Percentiles rank a stretch among this genome's conserved stretches.
Evolutionary conservation across 192 early-diverging fungal species (phyloP).

Genomic region (Allomyces macrogynus): DNA sequence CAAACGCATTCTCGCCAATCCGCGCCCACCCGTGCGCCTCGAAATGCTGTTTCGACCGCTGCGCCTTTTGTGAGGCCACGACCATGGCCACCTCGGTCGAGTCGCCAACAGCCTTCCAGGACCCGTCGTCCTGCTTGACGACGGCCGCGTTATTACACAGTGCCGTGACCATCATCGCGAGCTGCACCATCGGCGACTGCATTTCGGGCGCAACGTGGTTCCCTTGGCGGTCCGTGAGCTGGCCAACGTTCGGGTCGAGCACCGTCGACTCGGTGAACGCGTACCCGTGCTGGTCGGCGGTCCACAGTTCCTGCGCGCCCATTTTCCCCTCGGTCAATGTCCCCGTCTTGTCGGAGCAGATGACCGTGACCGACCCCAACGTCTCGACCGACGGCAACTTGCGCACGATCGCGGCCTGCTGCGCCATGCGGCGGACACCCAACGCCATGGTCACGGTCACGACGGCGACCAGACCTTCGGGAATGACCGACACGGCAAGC

Average conservation of each 20-base stretch:
- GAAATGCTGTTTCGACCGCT: slow-evolving; percentile 43
- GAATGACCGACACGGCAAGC: slow-evolving; percentile 89
- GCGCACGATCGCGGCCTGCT: slow-evolving; percentile 67
- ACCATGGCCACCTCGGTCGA: slow-evolving; percentile 89
- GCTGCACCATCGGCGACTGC: slow-evolving; percentile 11
- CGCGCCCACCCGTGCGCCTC: slow-evolving; percentile 28
- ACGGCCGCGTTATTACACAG: slow-evolving; percentile 70
- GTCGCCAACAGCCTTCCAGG: slow-evolving; percentile 65
- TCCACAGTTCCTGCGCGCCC: slow-evolving; percentile 73
- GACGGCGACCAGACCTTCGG: slow-evolving; percentile 95
- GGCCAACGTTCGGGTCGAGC: slow-evolving; percentile 34
- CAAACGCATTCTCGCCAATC: slow-evolving; percentile 46
- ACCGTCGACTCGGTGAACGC: slow-evolving; percentile 44
- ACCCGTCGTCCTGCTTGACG: slow-evolving; percentile 24
- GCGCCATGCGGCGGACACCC: slow-evolving; percentile 82
- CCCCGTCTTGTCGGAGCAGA: slow-evolving; percentile 95
- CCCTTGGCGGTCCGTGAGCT: slow-evolving; percentile 10
- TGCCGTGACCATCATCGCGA: slow-evolving; percentile 43
- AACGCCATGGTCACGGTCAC: slow-evolving; percentile 92
- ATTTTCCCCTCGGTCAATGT: slow-evolving; percentile 97
- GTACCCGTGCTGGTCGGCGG: slow-evolving; percentile 47
- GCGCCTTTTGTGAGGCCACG: slow-evolving; percentile 64
- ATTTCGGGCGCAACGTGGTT: slow-evolving; percentile 12
- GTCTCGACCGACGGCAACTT: slow-evolving; percentile 88
- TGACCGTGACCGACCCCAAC: slow-evolving; percentile 80